Base-by-base conservation (phyloP, 495 filamentous ascomycete species). In the Aspergillus olivimuriae region DNA sequence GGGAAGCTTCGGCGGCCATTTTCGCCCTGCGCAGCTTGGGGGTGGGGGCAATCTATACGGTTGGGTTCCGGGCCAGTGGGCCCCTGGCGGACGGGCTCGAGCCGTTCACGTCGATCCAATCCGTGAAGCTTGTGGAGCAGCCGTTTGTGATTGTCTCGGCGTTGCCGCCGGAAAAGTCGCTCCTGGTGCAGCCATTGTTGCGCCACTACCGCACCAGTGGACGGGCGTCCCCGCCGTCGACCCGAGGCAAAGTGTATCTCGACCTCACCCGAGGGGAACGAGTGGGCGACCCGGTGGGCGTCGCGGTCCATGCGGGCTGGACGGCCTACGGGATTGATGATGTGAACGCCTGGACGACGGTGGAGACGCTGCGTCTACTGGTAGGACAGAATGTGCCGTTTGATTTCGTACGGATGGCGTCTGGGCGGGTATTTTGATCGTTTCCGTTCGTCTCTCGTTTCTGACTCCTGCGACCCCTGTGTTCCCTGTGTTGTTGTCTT, bases 331-430 rank as follows among this genome's bases (percentile, higher is more conserved):
- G 84, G 2, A 77, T 81, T 24, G 82, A 82, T 18, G 86, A 90
- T 53, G 83, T 88, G 21, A 82, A 77, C 55, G 85, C 85, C 0
- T 90, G 86, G 66, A 88, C 84, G 9, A 89, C 84, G 15, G 86
- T 88, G 12, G 84, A 89, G 61, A 90, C 83, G 24, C 62, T 90
- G 8, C 69, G 86, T 34, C 52, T 90, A 48, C 69, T 92, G 7
- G 85, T 90, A 7, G 86, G 87, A 12, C 82, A 89, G 70, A 89
- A 89, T 58, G 86, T 92, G 26, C 83, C 84, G 19, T 89, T 87
- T 67, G 87, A 87, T 62, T 92, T 92, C 67, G 86, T 89, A 26
- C 62, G 86, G 30, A 70, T 90, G 66, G 84, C 86, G 6, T 82
- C 81, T 49, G 86, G 85, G 12, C 62, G 84, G 46, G 75, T 77